Base-by-base conservation (phyloP, 345 rosid genomes). In the Carallia brachiata region DNA sequence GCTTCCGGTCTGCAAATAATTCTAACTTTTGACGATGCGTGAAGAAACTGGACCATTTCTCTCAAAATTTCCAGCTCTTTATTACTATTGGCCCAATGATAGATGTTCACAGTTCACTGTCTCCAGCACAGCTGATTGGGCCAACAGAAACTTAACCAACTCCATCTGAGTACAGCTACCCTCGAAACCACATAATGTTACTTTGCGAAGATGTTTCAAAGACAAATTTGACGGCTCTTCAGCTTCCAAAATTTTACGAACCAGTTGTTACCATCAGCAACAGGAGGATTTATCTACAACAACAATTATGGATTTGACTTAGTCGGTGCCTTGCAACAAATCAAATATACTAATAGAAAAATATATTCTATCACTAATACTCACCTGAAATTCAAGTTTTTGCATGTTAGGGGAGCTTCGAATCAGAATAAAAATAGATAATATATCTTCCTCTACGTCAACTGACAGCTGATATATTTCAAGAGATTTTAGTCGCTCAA, bases 61-160 rank as follows among this genome's bases (percentile, higher is more conserved):
- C 52, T 65, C 58, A 52, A 52, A 5, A 32, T 30, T 12, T 28
- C 17, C 2, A 50, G 19, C 12, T 62, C 30, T 31, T 16, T 1
- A 1, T 9, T 10, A 0, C 8, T 63, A 0, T 4, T 36, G 19
- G 3, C 32, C 7, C 5, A 16, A 40, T 10, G 34, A 13, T 63
- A 3, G 6, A 63, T 12, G 10, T 1, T 1, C 60, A 52, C 31
- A 4, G 10, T 1, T 1, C 60, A 52, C 31, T n/a, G 2, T 32
- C 53, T 67, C 1, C 0, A 55, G 62, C 6, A 12, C 36, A 36
- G 32, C 13, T 27, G 37, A 55, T 19, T 37, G 37, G 50, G 70
- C 62, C 28, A 67, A 16, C n/a, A 67, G n/a, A 36, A 67, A 23
- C 62, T 55, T 23, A 7, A 55, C 52, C 23, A 67, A 55, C 62